These are phyloP conservation scores for Calocybe indica DNA, from an alignment of 768 basidiomycete species.

Conservation along the genomic window DNA sequence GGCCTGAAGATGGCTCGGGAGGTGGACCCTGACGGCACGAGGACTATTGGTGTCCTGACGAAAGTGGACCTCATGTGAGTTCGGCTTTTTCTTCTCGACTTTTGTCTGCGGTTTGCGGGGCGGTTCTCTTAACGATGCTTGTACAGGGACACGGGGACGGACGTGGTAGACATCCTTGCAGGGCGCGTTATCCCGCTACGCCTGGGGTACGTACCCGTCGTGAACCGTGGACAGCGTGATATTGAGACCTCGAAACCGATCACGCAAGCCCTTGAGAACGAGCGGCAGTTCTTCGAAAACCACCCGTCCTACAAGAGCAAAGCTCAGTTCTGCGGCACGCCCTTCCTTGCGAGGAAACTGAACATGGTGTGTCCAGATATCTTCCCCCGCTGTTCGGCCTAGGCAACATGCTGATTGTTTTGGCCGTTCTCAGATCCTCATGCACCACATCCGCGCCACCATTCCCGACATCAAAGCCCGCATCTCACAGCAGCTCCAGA, in stretches of 20 bases:
- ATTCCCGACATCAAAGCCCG: conserved; percentile 98
- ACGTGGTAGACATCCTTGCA: conserved; percentile 98
- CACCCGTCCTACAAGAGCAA: conserved; percentile 92
- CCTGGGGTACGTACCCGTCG: conserved; percentile 96
- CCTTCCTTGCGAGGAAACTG: conserved; percentile 90
- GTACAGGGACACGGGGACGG: conserved; percentile 91
- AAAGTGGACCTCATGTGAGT: conserved; percentile 97
- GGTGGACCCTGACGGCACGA: conserved; percentile 93
- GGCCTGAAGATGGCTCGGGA: conserved; percentile 94
- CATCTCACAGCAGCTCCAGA: conserved; percentile 86
- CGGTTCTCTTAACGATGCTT: conserved; percentile 4
- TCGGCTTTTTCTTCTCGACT: too few relatives aligned
- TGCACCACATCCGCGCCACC: conserved; percentile 97
- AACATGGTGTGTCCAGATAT: conserved; percentile 62
- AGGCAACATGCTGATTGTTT: not conserved
- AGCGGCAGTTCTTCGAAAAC: conserved; percentile 91
- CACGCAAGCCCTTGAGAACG: conserved; percentile 76
- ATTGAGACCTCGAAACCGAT: conserved; percentile 90
- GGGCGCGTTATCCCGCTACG: conserved; percentile 95
- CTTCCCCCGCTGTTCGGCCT: conserved; percentile 1
- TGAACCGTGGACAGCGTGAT: conserved; percentile 96
- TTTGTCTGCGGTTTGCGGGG: not conserved
- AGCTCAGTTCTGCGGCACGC: conserved; percentile 94
- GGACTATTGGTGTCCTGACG: conserved; percentile 97
- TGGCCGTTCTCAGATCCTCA: conserved; percentile 66